phyloP scores from a whole-genome alignment of 495 filamentous ascomycete genomes.

The Penicillium chermesinum region DNA sequence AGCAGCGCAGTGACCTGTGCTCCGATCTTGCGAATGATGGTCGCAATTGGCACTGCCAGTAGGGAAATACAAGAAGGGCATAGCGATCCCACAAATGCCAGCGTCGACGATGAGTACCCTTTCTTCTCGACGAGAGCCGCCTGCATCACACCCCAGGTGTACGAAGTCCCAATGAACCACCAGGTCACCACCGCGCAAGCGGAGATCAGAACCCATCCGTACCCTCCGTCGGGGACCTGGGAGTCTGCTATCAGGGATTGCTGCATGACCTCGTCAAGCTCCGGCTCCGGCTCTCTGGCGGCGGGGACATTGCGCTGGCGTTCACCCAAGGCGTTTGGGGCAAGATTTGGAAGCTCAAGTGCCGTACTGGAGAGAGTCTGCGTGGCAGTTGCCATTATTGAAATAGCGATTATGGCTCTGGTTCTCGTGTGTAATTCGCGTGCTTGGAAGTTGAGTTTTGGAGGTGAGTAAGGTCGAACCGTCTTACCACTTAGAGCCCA shows the following conservation, averaged over 20 bases:
- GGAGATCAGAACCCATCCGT: conserved; percentile 53
- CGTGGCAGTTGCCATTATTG: conserved; percentile 13
- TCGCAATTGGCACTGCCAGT: conserved; percentile 44
- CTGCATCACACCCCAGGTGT: conserved; percentile 56
- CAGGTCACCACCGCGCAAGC: conserved; percentile 48
- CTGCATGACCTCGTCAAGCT: conserved; percentile 39
- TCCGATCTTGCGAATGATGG: conserved; percentile 46
- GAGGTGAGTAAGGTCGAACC: too few species aligned
- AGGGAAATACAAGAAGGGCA: conserved; percentile 43
- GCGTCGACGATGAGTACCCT: conserved; percentile 41
- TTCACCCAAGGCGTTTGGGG: conserved; percentile 6
- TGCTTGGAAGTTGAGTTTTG: too few species aligned
- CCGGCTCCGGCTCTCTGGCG: not conserved
- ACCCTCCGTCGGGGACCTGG: conserved; percentile 52
- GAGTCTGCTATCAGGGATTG: conserved; percentile 45
- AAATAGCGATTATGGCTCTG: too few species aligned
- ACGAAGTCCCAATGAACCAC: conserved; percentile 50
- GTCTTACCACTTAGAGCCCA: too few species aligned
- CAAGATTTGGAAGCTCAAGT: conserved; percentile 13
- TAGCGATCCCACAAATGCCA: conserved; percentile 55
- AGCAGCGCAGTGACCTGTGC: conserved; percentile 38
- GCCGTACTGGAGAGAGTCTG: conserved; percentile 18
- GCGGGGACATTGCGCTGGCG: conserved; percentile 14
- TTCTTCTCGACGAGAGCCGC: conserved; percentile 45
- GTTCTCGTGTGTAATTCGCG: too few species aligned